Base-by-base conservation (phyloP, 2,329 filamentous ascomycete genomes). In the Penicillium aurantiogriseum region DNA sequence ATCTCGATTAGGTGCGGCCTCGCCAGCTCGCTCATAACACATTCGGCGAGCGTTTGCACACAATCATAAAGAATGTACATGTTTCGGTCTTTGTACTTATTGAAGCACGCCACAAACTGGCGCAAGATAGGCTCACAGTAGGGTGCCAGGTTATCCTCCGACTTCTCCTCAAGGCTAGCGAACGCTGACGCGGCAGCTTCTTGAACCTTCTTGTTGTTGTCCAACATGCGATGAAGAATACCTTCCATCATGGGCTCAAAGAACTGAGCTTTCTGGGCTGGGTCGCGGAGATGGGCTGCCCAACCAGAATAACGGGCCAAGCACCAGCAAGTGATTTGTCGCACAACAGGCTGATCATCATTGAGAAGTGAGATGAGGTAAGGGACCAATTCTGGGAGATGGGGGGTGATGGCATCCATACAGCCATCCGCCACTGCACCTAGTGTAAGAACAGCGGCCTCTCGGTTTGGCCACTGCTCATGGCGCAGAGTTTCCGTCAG, bases 11-110 rank as follows among this genome's bases (percentile, higher is more conserved):
- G 84, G 51, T 92, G 85, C 7, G 89, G 89, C 60, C 86, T 83
- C n/a, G 91, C 89, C 63, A 99, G 81, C 35, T 89, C 86, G 7
- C 88, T 86, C 11, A 91, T 92, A 54, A 97, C 89, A 69, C 91
- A 89, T 74, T 99, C 94, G 4, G 94, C 94, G 56, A 99, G 81
- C 0, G 94, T 99, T 78, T 99, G 94, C 35, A 99, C 91, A 74
- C 94, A 97, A 77, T 99, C 94, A 78, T 99, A 99, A 35, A 99
- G 85, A 54, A 97, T 95, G 79, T 95, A 97, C 86, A 97, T 97
- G 79, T 99, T 99, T 69, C 91, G 88, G 76, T 97, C 93, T 82
- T 99, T 97, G 85, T 97, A 99, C 76, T 90, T 92, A 52, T 82
- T 84, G 76, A 99, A 99, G 75, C 94, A 99, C 59, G 84, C 82